Conservation (phyloP, 257 asterid species). For the Solanum rostratum region DNA sequence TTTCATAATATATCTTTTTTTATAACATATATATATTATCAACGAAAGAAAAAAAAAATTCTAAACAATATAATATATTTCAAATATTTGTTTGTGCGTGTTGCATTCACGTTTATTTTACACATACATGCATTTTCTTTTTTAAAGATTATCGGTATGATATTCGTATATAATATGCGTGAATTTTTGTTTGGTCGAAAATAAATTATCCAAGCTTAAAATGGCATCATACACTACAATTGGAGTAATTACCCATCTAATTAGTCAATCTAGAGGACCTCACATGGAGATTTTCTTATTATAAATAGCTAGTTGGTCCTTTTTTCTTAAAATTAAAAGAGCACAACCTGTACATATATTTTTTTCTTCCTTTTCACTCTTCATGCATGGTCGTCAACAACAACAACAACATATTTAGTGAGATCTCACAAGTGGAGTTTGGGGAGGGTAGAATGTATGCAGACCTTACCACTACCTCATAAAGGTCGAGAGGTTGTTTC, state of each 20-base stretch:
- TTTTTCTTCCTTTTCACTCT: background rate
- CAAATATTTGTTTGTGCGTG: background rate
- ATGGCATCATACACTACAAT: background rate
- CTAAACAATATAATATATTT: background rate
- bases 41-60: background rate
- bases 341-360: background rate
- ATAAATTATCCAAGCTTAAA: background rate
- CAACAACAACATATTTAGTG: no score
- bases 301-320: background rate
- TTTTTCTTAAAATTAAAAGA: background rate
- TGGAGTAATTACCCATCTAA: background rate
- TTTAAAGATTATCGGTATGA: no score
- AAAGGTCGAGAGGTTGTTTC: no score
- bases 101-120: background rate
- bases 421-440: no score
- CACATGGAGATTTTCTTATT: background rate
- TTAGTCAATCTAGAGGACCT: background rate
- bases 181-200: no score
- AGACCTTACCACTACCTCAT: no score
- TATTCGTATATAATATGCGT: no score
- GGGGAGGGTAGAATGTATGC: no score
- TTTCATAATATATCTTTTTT: background rate
- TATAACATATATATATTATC: background rate
- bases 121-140: background rate
- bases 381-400: no score